phyloP scores from a whole-genome alignment of 2,329 filamentous ascomycete genomes.

The Verticillium zaregamsianum region DNA sequence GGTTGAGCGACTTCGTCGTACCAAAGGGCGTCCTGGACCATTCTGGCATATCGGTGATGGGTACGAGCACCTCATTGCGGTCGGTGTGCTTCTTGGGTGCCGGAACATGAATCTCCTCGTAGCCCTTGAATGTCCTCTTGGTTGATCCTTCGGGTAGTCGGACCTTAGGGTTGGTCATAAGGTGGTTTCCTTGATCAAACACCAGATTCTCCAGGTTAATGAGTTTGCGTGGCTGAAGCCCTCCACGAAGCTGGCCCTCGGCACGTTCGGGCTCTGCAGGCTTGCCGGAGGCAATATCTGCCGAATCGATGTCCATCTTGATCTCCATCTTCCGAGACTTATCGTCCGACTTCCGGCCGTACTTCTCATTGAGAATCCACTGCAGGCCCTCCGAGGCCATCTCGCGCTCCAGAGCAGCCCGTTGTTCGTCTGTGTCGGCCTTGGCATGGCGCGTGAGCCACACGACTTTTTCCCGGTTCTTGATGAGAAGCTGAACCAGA shows the following conservation, averaged over 20 bases:
- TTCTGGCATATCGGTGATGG: conserved; percentile 83
- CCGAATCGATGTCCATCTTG: conserved; percentile 88
- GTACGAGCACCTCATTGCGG: conserved; percentile 74
- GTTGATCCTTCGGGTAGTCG: conserved; percentile 90
- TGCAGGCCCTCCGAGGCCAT: conserved; percentile 87
- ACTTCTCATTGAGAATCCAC: conserved; percentile 82
- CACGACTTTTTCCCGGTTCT: conserved; percentile 89
- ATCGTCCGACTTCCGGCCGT: conserved; percentile 62
- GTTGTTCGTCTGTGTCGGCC: conserved; percentile 74
- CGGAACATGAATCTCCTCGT: conserved; percentile 97
- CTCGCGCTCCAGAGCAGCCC: conserved; percentile 76
- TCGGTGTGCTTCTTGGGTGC: conserved; percentile 84
- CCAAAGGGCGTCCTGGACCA: conserved; percentile 89
- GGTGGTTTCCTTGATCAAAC: conserved; percentile 96
- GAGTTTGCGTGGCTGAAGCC: conserved; percentile 77
- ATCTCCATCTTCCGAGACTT: conserved; percentile 73
- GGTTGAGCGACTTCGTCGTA: conserved; percentile 81
- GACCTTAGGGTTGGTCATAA: conserved; percentile 99
- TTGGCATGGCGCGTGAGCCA: conserved; percentile 89
- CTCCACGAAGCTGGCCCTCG: conserved; percentile 71
- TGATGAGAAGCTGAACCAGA: conserved; percentile 83
- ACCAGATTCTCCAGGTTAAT: conserved; percentile 95
- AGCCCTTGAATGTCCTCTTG: conserved; percentile 94
- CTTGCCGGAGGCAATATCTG: conserved; percentile 35
- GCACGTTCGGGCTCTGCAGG: conserved; percentile 46